Evolutionary conservation across 2,329 filamentous ascomycete genomes (phyloP), one percentile per base, ranked within the genome.

Genomic region (Stachybotrys elegans): DNA sequence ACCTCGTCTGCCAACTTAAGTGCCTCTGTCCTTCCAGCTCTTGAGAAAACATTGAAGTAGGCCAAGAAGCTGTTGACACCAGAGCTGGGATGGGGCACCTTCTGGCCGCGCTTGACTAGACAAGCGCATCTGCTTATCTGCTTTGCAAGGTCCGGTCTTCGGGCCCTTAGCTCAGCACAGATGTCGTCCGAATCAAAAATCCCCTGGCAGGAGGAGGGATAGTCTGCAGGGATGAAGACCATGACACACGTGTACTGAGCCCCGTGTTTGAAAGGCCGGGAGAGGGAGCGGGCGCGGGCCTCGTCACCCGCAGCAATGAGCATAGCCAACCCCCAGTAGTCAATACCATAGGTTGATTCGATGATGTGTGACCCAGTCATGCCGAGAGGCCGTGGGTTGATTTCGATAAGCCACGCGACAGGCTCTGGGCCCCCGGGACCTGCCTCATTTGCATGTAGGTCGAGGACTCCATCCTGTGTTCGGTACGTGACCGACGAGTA

Each of bases 331-430:
- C 48, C 50, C 40, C 46, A 52, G 31, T 49, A 48, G 39, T 52
- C 45, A 22, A 53, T 42, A 3, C 51, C 51, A 34, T 53, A 51
- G 5, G 50, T 52, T 11, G 44, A 42, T 38, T 45, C 50, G 6
- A 45, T 39, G 14, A 44, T 43, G 9, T 47, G 27, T 20, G 42
- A 47, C 37, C 38, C 43, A 0, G 46, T 46, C 44, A 51, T 51
- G 5, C 50, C 51, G 11, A 43, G 46, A 16, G 51, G 48, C 6
- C 51, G 48, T 11, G 50, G 50, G 27, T 53, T 53, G n/a, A 53
- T 44, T 25, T 53, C 50, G 5, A 52, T 51, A 11, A 49, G 41
- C 43, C 43, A 45, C 7, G 39, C 43, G 14, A 22, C 43, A 34
- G 46, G 41, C 38, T 34, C 35, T 43, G 25, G 38, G 21, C 7